phyloP scores from a whole-genome alignment of 352 stramenopile genomes.

The Pythium monospermum region DNA sequence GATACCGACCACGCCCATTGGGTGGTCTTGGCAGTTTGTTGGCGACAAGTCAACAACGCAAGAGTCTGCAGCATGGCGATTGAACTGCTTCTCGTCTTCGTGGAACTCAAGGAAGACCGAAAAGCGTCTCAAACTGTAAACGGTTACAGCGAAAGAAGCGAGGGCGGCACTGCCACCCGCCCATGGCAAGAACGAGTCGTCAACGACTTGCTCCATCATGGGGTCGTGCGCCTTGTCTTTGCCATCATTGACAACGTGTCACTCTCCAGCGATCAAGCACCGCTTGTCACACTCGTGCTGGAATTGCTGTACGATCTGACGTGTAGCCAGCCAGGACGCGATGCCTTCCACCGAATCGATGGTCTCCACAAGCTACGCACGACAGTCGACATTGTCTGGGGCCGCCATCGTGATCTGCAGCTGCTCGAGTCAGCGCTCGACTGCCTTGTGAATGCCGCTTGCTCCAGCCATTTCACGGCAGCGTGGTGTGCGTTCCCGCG shows the following conservation, averaged over 20 bases:
- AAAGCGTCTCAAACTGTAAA: background rate
- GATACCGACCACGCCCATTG: constrained; percentile 5
- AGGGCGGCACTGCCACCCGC: too few species aligned
- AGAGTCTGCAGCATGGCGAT: constrained; percentile 1
- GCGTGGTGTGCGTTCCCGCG: constrained; percentile 27
- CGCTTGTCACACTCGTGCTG: constrained; percentile 23
- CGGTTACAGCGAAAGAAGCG: background rate
- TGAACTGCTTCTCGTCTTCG: constrained; percentile 9
- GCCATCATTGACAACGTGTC: background rate
- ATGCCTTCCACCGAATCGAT: constrained; percentile 24
- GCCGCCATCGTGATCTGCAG: constrained; percentile 9
- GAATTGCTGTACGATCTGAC: constrained; percentile 33
- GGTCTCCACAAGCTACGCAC: constrained; percentile 30
- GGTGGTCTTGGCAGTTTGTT: background rate
- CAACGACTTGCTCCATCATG: constrained; percentile 1
- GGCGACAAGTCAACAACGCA: constrained; percentile 1
- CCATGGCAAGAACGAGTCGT: background rate
- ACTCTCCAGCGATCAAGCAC: too few species aligned
- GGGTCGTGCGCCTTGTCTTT: constrained; percentile 5
- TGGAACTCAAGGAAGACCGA: constrained; percentile 6
- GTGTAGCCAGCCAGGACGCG: constrained; percentile 22
- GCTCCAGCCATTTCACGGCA: constrained; percentile 24
- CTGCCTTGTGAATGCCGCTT: constrained; percentile 41
- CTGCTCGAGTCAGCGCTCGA: constrained; percentile 39
- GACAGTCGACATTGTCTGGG: constrained; percentile 24